Evolutionary conservation across 2,329 filamentous ascomycete species (phyloP), one percentile per base, ranked within the genome.

Genomic region (Apiospora pterosperma): DNA sequence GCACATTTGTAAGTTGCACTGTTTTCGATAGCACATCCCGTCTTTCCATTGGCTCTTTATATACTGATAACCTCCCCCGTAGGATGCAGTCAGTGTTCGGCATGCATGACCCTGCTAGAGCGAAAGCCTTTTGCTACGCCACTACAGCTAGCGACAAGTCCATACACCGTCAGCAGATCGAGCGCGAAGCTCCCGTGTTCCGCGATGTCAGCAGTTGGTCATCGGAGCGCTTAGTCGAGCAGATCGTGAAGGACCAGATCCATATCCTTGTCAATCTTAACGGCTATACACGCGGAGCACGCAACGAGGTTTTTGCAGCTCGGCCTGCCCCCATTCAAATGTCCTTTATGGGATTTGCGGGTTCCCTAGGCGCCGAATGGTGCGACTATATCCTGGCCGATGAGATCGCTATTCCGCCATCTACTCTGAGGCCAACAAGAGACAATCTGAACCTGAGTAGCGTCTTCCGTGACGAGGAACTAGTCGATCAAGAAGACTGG

Each of bases 281-380:
- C 72, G 96, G 96, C 12, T 99, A 99, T 76, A 99, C 96, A 0
- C 87, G 96, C 63, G 96, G 96, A 36, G 96, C 96, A n/a, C 88
- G 94, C 28, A 99, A 99, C 71, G 96, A 99, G 75, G 90, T 99
- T 4, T 99, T 99, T 76, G 96, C 96, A 25, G 96, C 96, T 25
- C 88, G 96, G 31, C 93, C 96, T 19, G 93, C 94, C 2, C 96
- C 96, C 0, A 93, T 99, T 52, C 96, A 99, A 70, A 99, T 99
- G 96, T 97, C 96, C 0, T 99, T 99, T 73, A 99, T 99, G 96
- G 96, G 96, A 0, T 99, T 99, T 75, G 96, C 96, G 0, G 96
- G 96, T 11, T 97, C 95, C 0, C 81, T 99, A 1, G 96, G 96
- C 6, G 96, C 96, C 3, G 96, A 99, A 75, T 99, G 96, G 96